phyloP scores from a whole-genome alignment of 805 yeast genomes.

The Metschnikowia hibisci region DNA sequence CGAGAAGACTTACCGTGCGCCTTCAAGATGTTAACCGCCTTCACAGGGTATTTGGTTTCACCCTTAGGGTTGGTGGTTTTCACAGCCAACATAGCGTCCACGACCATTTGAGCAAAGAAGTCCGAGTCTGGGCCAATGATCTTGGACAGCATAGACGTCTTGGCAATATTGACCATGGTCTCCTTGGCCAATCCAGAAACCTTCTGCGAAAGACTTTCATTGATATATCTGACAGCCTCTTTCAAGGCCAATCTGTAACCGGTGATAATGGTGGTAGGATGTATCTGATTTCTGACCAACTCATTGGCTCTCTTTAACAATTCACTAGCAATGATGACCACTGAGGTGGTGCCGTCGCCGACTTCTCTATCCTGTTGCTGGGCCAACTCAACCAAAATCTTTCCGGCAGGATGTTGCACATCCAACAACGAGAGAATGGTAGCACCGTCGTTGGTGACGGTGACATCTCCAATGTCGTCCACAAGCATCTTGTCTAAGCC shows the following conservation, averaged over 20 bases:
- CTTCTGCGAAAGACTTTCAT: slow-evolving; percentile 76
- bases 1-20: slow-evolving; percentile 93
- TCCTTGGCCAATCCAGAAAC: slow-evolving; percentile 81
- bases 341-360: slow-evolving; percentile 98
- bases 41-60: slow-evolving; percentile 89
- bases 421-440: slow-evolving; percentile 86
- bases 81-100: slow-evolving; percentile 92
- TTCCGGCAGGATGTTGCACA: slow-evolving; percentile 99
- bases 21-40: slow-evolving; percentile 92
- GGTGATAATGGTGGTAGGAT: slow-evolving; percentile 96
- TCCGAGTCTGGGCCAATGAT: slow-evolving; percentile 92
- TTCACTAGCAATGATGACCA: slow-evolving; percentile 93
- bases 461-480: slow-evolving; percentile 98
- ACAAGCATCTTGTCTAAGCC: slow-evolving; percentile 98
- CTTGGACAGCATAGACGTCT: slow-evolving; percentile 95
- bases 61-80: slow-evolving; percentile 86
- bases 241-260: slow-evolving; percentile 92
- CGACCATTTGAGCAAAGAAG: slow-evolving; percentile 85
- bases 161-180: slow-evolving; percentile 84
- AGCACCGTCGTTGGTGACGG: slow-evolving; percentile 98
- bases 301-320: slow-evolving; percentile 89
- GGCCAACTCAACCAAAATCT: slow-evolving; percentile 92
- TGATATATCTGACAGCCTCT: slow-evolving; percentile 84
- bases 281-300: slow-evolving; percentile 86
- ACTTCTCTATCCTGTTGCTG: slow-evolving; percentile 99